These are phyloP conservation scores for Botrytis fragariae DNA, from an alignment of 2,329 filamentous ascomycete species.

Conservation along the genomic window DNA sequence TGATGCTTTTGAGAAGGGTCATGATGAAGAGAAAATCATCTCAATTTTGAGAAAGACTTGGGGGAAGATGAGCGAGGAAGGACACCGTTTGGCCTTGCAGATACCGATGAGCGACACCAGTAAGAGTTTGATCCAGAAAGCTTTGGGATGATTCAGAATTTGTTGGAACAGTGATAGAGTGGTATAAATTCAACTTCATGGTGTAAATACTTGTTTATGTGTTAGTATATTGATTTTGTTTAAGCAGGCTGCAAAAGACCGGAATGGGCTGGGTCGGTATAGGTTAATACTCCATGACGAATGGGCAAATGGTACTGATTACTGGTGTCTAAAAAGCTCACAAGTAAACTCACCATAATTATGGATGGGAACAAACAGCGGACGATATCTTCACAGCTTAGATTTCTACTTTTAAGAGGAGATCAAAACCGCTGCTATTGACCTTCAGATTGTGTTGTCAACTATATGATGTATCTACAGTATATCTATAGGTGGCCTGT, in stretches of 20 bases:
- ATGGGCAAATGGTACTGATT: neutral
- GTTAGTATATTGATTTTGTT: neutral
- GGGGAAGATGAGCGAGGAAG: conserved; percentile 68
- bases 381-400: neutral
- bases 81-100: conserved; percentile 61
- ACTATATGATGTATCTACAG: neutral
- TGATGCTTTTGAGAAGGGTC: conserved; percentile 72
- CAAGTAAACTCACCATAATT: neutral
- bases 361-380: neutral
- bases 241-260: neutral
- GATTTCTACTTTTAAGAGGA: neutral
- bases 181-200: neutral
- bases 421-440: neutral
- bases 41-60: conserved; percentile 70
- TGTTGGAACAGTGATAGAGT: conserved; percentile 12
- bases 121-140: conserved; percentile 60
- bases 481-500: neutral
- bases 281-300: neutral
- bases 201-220: neutral
- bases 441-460: neutral
- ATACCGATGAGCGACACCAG: conserved; percentile 64
- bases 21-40: conserved; percentile 76
- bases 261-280: neutral
- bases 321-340: neutral
- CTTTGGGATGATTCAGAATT: conserved; percentile 45